Percentiles rank a stretch among this genome's conserved stretches.
Evolutionary conservation across 83 land plant species (phyloP).

Genomic region (Thuja plicata): DNA sequence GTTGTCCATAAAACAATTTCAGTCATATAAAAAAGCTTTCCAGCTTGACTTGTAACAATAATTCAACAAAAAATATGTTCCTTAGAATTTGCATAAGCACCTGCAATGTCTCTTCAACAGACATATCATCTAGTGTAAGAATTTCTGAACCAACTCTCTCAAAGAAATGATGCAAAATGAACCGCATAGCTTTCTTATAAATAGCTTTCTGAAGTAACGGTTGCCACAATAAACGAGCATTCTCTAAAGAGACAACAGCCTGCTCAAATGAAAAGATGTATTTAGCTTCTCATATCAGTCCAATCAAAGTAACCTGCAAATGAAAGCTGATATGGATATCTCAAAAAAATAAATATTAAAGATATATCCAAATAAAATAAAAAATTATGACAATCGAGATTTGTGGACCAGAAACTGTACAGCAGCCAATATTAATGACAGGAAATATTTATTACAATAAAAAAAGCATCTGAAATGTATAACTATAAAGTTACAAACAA

Average conservation of each 20-base stretch:
- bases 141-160: constrained; percentile 51
- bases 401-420: background rate
- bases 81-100: constrained; percentile 18
- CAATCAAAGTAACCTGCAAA: background rate
- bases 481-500: no score
- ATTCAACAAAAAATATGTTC: background rate
- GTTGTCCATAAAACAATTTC: constrained; percentile 8
- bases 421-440: background rate
- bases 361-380: background rate
- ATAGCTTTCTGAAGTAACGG: constrained; percentile 42
- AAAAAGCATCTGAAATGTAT: background rate
- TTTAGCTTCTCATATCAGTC: background rate
- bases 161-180: constrained; percentile 47
- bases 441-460: background rate
- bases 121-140: constrained; percentile 71
- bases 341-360: background rate
- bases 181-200: constrained; percentile 49
- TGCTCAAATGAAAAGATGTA: constrained; percentile 20
- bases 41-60: background rate
- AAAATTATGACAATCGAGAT: no score
- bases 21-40: background rate
- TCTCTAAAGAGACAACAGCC: constrained; percentile 68
- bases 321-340: background rate
- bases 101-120: constrained; percentile 76
- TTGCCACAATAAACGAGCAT: constrained; percentile 66